Percentiles rank a stretch among this genome's conserved stretches.
Conservation (phyloP, 305 asterid species). For the Ilex paraguariensis region DNA sequence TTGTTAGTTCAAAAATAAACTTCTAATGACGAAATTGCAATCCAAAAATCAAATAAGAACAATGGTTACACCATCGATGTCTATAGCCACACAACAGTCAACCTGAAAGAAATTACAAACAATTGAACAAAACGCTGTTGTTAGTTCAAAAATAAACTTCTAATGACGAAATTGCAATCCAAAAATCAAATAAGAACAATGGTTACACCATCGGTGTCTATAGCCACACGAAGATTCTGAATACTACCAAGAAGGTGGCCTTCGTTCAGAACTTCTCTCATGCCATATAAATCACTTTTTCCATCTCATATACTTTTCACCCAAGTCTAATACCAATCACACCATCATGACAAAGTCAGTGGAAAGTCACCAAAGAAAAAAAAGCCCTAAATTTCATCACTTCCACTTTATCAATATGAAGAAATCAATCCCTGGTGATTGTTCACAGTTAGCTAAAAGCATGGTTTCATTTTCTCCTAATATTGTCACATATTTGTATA, state of each 20-base stretch:
- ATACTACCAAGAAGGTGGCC: not conserved
- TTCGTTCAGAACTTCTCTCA: not conserved
- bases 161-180: too few species aligned
- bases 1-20: constrained; percentile 2
- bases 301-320: not conserved
- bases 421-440: not conserved
- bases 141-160: too few species aligned
- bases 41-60: not conserved
- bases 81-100: too few species aligned
- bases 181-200: too few species aligned
- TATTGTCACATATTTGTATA: not conserved
- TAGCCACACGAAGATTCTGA: not conserved
- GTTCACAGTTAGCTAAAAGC: constrained; percentile 7
- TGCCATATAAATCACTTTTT: not conserved
- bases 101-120: too few species aligned
- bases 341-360: not conserved
- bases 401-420: constrained; percentile 1
- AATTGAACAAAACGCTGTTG: too few species aligned
- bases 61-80: not conserved
- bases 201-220: too few species aligned
- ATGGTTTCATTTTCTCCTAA: not conserved
- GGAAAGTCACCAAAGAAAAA: constrained; percentile 1
- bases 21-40: not conserved
- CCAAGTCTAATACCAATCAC: not conserved
- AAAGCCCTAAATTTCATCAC: not conserved